Conservation (phyloP, 805 yeast genomes). For the Aciculoconidium aculeatum region DNA sequence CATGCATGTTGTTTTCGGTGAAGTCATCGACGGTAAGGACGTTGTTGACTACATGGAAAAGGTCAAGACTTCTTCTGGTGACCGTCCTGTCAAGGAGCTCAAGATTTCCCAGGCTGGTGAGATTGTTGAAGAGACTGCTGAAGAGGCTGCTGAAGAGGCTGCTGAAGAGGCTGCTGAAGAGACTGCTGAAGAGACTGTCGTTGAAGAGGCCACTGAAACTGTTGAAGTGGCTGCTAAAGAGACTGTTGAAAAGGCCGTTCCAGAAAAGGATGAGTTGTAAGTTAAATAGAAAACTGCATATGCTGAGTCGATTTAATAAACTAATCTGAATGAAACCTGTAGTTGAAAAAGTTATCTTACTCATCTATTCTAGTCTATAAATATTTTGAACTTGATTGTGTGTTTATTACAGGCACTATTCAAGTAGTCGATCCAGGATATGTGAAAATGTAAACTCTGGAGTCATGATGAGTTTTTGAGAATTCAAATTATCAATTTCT, state of each 20-base stretch:
- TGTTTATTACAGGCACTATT: too few relatives aligned
- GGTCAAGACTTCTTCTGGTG: conserved; percentile 64
- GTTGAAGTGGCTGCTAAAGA: conserved; percentile 25
- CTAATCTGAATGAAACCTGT: neutral
- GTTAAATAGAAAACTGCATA: conserved; percentile 1
- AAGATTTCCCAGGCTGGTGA: conserved; percentile 70
- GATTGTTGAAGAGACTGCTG: conserved; percentile 32
- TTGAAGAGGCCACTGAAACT: conserved; percentile 65
- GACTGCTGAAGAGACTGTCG: conserved; percentile 6
- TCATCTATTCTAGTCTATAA: too few relatives aligned
- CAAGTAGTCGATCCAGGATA: too few relatives aligned
- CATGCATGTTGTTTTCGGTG: conserved; percentile 94
- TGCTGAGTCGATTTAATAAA: too few relatives aligned
- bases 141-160: conserved; percentile 7
- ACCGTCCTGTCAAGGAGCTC: conserved; percentile 64
- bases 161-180: too few relatives aligned
- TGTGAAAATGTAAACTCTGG: too few relatives aligned
- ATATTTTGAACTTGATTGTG: too few relatives aligned
- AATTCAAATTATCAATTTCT: too few relatives aligned
- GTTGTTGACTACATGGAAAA: conserved; percentile 69
- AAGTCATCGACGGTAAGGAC: conserved; percentile 84
- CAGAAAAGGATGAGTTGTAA: conserved; percentile 8
- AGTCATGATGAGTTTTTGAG: too few relatives aligned
- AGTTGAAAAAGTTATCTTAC: neutral
- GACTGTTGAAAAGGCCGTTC: conserved; percentile 5